A percentile compares a stretch with the other conserved stretches of the same genome.
phyloP scores from a whole-genome alignment of 441 rosid species.

The Populus hybrid region DNA sequence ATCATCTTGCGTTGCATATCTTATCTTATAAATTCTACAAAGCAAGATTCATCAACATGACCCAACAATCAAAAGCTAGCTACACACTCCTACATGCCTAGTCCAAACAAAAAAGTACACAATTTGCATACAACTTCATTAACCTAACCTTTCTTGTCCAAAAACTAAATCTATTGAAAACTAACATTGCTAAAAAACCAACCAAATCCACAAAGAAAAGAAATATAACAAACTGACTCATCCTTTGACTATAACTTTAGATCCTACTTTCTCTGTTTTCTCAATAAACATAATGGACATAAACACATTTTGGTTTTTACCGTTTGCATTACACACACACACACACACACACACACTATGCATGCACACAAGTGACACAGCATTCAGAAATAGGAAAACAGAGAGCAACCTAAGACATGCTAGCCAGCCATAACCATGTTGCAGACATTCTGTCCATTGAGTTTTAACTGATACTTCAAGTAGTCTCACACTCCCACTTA shows the following conservation, averaged over 20 bases:
- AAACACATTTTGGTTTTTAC: no score
- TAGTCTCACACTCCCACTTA: background rate
- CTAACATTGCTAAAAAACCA: background rate
- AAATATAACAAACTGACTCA: no score
- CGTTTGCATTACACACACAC: no score
- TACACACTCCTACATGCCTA: background rate
- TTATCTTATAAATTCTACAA: background rate
- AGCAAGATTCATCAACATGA: background rate
- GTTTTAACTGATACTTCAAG: background rate
- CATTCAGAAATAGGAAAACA: no score
- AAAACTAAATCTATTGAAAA: no score
- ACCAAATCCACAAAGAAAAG: no score
- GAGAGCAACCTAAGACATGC: no score
- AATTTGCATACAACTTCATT: background rate
- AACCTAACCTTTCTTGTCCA: background rate
- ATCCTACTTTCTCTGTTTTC: no score
- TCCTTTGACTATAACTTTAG: no score
- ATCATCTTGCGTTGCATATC: background rate
- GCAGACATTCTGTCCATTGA: background rate
- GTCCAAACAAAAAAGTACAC: background rate
- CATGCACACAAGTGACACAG: no score
- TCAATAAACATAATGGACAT: no score
- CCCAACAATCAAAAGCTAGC: background rate
- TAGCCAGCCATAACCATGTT: background rate
- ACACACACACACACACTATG: no score